Conservation (phyloP, 345 rosid genomes). For the Hibiscus trionum region DNA sequence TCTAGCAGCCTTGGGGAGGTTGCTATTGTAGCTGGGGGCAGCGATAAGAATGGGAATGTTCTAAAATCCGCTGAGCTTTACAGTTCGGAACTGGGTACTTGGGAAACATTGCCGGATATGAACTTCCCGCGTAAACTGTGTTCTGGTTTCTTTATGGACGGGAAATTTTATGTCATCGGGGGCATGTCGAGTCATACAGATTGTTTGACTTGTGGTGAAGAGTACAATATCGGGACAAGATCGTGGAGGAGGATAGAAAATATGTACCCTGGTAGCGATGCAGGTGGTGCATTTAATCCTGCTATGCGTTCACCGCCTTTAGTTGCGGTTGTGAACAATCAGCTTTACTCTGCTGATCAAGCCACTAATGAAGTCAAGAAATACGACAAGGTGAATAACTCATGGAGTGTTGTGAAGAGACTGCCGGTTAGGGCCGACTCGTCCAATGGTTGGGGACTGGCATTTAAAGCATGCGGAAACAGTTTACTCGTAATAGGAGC, state of each 20-base stretch:
- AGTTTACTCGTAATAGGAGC: slow-evolving; percentile 30
- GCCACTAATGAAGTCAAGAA: slow-evolving; percentile 35
- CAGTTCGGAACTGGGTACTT: slow-evolving; percentile 26
- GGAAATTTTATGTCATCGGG: slow-evolving; percentile 35
- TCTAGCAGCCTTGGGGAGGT: slow-evolving; percentile 35
- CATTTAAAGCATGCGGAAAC: slow-evolving; percentile 36
- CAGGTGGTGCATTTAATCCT: slow-evolving; percentile 19
- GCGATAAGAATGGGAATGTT: slow-evolving; percentile 27
- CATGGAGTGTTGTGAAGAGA: slow-evolving; percentile 31
- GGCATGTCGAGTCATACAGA: slow-evolving; percentile 31
- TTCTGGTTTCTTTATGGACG: slow-evolving; percentile 44
- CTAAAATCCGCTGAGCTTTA: slow-evolving; percentile 34
- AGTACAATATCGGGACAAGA: slow-evolving; percentile 32
- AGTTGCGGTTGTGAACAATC: slow-evolving; percentile 37
- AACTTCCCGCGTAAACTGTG: slow-evolving; percentile 31
- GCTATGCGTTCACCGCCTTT: slow-evolving; percentile 42
- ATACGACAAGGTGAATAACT: slow-evolving; percentile 28
- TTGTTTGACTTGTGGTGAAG: slow-evolving; percentile 35
- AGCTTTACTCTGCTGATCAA: slow-evolving; percentile 36
- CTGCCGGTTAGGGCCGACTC: slow-evolving; percentile 36
- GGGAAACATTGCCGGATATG: slow-evolving; percentile 35
- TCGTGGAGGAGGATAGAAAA: slow-evolving; percentile 35
- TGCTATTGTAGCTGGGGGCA: slow-evolving; percentile 40
- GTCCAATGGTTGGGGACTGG: slow-evolving; percentile 41
- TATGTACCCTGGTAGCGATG: slow-evolving; percentile 25